Percentiles rank a stretch among this genome's conserved stretches.
These are phyloP conservation scores for Ormosia semicastrata DNA, from an alignment of 306 rosid species.

Conservation along the genomic window DNA sequence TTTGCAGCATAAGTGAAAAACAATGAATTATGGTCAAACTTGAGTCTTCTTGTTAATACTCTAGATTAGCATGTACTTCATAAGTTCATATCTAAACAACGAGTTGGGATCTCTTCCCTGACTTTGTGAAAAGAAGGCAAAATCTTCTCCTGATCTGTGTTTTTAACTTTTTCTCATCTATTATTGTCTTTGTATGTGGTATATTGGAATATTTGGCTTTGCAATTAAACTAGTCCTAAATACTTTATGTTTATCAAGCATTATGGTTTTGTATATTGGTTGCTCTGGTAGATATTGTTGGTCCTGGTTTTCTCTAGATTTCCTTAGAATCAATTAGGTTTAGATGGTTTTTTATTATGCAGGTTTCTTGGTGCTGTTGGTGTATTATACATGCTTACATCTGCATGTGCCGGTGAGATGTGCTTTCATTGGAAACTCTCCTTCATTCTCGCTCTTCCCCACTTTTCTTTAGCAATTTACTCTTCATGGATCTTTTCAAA, in stretches of 20 bases:
- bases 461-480: not conserved
- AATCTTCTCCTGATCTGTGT: not conserved
- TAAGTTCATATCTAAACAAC: not conserved
- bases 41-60: not conserved
- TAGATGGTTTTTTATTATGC: constrained; percentile 53
- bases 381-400: constrained; percentile 31
- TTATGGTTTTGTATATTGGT: constrained; percentile 7
- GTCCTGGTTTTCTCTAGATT: constrained; percentile 24
- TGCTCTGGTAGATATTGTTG: not conserved
- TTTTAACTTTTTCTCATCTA: not conserved
- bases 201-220: constrained; percentile 1
- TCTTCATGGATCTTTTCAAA: not conserved
- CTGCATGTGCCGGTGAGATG: constrained; percentile 52
- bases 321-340: constrained; percentile 44
- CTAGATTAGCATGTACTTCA: not conserved
- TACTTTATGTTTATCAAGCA: not conserved
- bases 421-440: constrained; percentile 27
- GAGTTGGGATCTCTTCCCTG: not conserved
- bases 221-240: not conserved
- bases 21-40: not conserved
- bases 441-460: not conserved
- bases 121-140: not conserved
- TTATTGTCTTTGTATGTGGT: not conserved
- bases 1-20: not conserved
- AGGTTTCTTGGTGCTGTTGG: constrained; percentile 56